Percentiles rank a stretch among this genome's conserved stretches.
These are phyloP conservation scores for Larix sibirica DNA, from an alignment of 83 land plant genomes.

Conservation along the genomic window DNA sequence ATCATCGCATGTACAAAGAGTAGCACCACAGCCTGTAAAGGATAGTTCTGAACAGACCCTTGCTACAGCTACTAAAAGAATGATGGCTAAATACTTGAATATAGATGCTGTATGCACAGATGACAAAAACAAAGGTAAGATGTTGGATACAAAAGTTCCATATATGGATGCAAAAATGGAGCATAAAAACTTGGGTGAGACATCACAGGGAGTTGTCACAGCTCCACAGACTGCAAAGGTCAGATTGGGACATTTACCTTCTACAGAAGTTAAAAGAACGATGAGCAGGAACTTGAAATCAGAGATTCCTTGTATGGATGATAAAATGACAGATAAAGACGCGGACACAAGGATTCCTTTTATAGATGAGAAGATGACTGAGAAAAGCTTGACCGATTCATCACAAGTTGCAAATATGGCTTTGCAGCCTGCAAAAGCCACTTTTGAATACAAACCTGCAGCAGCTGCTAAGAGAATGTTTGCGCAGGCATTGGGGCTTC, in stretches of 20 bases:
- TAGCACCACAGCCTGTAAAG: conserved; percentile 13
- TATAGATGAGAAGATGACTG: conserved; percentile 9
- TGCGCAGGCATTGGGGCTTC: conserved; percentile 80
- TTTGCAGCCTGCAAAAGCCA: conserved; percentile 17
- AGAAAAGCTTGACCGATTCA: not conserved
- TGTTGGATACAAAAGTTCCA: not conserved
- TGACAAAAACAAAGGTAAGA: not conserved
- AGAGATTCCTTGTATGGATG: not conserved
- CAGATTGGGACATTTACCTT: not conserved
- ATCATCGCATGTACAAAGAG: not conserved
- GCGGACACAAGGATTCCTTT: not conserved
- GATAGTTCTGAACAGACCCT: conserved; percentile 7
- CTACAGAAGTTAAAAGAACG: not conserved
- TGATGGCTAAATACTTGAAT: not conserved
- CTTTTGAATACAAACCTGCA: conserved; percentile 27
- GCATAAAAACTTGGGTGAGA: not conserved
- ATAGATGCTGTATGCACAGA: not conserved
- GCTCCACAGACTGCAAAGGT: not conserved
- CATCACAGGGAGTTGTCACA: not conserved
- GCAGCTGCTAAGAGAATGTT: conserved; percentile 92
- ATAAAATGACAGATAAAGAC: conserved; percentile 1
- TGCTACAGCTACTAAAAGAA: not conserved
- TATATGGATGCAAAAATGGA: not conserved
- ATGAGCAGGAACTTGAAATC: not conserved
- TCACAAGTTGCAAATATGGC: conserved; percentile 16